Conservation (phyloP, 129 eudicot species). For the Artemisia argyi region DNA sequence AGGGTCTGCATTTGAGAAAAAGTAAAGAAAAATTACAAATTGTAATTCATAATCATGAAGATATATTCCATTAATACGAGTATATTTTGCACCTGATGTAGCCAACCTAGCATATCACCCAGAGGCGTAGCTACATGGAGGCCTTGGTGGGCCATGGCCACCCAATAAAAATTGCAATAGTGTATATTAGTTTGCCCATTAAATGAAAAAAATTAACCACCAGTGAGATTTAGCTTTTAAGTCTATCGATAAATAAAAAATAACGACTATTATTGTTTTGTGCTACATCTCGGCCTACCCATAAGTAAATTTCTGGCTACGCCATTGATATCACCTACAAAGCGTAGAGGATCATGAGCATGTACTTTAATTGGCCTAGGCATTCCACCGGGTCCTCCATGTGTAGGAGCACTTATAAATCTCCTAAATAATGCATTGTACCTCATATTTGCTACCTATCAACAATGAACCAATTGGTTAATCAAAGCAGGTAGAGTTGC, state of each 20-base stretch:
- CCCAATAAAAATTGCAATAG: too few species aligned
- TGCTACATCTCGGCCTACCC: too few species aligned
- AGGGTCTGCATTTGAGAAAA: constrained; percentile 60
- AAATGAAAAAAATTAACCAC: too few species aligned
- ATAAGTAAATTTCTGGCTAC: too few species aligned
- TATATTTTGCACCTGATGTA: constrained; percentile 70
- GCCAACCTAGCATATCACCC: constrained; percentile 99
- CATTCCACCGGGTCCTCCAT: constrained; percentile 99
- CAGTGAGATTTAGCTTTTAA: too few species aligned
- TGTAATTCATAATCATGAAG: not conserved
- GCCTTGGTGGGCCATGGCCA: too few species aligned
- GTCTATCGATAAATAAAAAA: too few species aligned
- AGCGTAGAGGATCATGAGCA: constrained; percentile 96
- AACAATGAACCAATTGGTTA: constrained; percentile 5
- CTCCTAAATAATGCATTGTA: constrained; percentile 93
- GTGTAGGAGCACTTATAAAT: constrained; percentile 95
- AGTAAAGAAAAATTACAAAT: not conserved
- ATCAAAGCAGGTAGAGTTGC: not conserved
- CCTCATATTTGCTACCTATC: constrained; percentile 94
- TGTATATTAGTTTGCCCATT: too few species aligned
- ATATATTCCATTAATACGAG: constrained; percentile 3
- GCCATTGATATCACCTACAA: too few species aligned
- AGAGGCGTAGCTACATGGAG: too few species aligned
- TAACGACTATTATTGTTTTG: too few species aligned
- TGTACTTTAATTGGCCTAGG: constrained; percentile 99